Conservation (phyloP, 1,284 basidiomycete species). For the Cryptococcus floricola region DNA sequence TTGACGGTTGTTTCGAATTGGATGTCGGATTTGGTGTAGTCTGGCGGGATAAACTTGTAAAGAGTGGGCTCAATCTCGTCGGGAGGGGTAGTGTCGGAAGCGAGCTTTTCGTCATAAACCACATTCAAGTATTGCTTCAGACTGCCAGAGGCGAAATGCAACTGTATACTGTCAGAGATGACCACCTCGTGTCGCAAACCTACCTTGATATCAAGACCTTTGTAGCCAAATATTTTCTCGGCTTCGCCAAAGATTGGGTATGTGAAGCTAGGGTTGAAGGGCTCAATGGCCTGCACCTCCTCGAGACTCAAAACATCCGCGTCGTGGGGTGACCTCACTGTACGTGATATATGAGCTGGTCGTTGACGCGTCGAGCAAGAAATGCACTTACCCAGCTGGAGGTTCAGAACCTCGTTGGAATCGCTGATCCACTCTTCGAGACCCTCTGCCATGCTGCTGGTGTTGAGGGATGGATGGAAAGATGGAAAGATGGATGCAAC, state of each 20-base stretch:
- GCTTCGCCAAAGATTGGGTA: conserved; percentile 96
- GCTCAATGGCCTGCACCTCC: conserved; percentile 58
- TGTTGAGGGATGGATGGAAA: too few relatives aligned
- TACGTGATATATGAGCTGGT: conserved; percentile 1
- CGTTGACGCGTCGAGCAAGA: not conserved
- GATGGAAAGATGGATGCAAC: too few relatives aligned
- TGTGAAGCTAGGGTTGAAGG: conserved; percentile 77
- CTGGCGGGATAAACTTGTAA: conserved; percentile 73
- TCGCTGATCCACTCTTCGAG: conserved; percentile 50
- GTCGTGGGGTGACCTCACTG: conserved; percentile 46
- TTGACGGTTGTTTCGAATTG: conserved; percentile 67
- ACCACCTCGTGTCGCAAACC: conserved; percentile 32
- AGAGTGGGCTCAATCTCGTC: conserved; percentile 83
- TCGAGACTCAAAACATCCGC: conserved; percentile 53
- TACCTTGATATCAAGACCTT: conserved; percentile 75
- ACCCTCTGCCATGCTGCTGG: conserved; percentile 21
- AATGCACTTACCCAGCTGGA: conserved; percentile 63
- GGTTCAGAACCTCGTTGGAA: conserved; percentile 69
- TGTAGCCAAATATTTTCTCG: conserved; percentile 94
- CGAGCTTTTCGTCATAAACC: conserved; percentile 63
- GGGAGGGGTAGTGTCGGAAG: conserved; percentile 65
- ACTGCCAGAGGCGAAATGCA: conserved; percentile 83
- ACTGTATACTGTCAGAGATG: conserved; percentile 47
- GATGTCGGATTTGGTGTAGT: conserved; percentile 63
- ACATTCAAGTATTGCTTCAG: conserved; percentile 73